Base-by-base conservation (phyloP, 352 stramenopile species). In the Elongisporangium prolatum region DNA sequence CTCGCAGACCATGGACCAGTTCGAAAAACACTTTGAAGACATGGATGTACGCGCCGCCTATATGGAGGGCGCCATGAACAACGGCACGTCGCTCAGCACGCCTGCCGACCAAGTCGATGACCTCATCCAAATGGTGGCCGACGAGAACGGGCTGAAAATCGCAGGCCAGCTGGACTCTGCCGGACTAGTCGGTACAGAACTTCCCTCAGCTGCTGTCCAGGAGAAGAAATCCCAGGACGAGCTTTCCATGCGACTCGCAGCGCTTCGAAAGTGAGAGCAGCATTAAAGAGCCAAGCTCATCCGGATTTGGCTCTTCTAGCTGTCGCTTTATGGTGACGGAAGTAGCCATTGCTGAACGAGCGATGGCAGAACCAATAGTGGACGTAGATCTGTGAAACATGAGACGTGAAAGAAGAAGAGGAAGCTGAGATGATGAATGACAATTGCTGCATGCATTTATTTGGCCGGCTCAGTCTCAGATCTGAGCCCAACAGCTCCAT, bases 21-120 rank as follows among this genome's bases (percentile, higher is more conserved):
- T 99, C 69, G 97, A 99, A 72, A 86, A 97, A 68, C 96, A 99
- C 77, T 99, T 99, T 80, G 97, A 99, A 68, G 95, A 99, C 75
- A 93, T 99, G 75, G 97, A 99, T 75, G 97, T 99, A 40, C 96
- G 97, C 48, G 85, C 94, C 8, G 94, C 92, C 38, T 99, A 99
- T 77, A 99, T 99, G 97, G 96, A 99, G 60, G 83, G 92, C 54
- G 90, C 97, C 55, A 99, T 99, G 91, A 97, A 91, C 84, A 96
- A 88, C 55, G 97, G 91, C 44, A 98, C 95, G 34, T 93, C 95
- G 25, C 91, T 96, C 56, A 89, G 89, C 17, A 99, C 96, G 37
- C 97, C 97, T n/a, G 93, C 95, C 21, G 95, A 99, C 66, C 91
- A 99, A 60, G 97, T 99, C 13, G 95, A 99, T 71, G 81, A 89